phyloP scores from a whole-genome alignment of 75 land plant genomes.

The Sequoiadendron giganteum region DNA sequence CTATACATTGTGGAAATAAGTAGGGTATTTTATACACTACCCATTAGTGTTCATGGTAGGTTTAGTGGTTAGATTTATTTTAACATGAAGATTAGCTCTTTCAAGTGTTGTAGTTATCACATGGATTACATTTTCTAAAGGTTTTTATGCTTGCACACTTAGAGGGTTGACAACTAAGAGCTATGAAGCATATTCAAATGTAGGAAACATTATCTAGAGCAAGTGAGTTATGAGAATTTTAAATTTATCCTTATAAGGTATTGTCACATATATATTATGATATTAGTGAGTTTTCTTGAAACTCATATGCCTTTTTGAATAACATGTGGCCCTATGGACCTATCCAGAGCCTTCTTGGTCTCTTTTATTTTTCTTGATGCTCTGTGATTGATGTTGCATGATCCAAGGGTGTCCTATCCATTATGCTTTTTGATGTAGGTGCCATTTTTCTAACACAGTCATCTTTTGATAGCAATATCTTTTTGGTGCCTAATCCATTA shows the following conservation, averaged over 20 bases:
- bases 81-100: slow-evolving; percentile 22
- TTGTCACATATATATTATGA: background rate
- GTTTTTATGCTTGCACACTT: slow-evolving; percentile 20
- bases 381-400: too few species aligned
- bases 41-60: slow-evolving; percentile 27
- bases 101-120: slow-evolving; percentile 29
- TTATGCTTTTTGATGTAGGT: too few species aligned
- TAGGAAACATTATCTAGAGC: slow-evolving; percentile 24
- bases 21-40: background rate
- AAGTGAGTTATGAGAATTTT: slow-evolving; percentile 12
- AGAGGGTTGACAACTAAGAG: slow-evolving; percentile 28
- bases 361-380: too few species aligned
- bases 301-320: too few species aligned
- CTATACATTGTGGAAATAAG: too few species aligned
- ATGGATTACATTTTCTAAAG: slow-evolving; percentile 23
- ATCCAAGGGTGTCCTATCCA: too few species aligned
- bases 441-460: too few species aligned
- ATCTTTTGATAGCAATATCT: too few species aligned
- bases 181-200: slow-evolving; percentile 29
- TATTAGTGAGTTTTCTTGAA: too few species aligned
- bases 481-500: too few species aligned
- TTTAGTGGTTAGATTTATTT: slow-evolving; percentile 27
- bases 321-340: too few species aligned
- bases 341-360: too few species aligned
- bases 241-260: background rate